Conservation (phyloP, 257 asterid species). For the Nicotiana otophora region DNA sequence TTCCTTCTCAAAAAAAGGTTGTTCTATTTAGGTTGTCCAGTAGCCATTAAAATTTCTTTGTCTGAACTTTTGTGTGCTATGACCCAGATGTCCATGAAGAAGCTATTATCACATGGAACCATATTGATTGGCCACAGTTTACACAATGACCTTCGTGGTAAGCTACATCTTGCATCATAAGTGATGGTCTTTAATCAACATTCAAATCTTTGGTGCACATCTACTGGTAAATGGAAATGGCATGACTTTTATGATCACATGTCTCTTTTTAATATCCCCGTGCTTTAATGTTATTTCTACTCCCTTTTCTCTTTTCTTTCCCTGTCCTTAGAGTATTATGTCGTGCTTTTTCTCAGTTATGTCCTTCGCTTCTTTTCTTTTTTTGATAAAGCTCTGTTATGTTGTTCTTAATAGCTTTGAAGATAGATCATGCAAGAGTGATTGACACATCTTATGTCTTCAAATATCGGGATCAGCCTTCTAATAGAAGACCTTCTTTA, state of each 20-base stretch:
- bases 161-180: slow-evolving; percentile 10
- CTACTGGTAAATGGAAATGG: not conserved
- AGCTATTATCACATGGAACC: slow-evolving; percentile 57
- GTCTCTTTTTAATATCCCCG: not conserved
- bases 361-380: not conserved
- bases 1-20: not conserved
- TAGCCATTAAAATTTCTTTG: not conserved
- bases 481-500: slow-evolving; percentile 52
- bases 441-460: slow-evolving; percentile 89
- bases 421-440: slow-evolving; percentile 66
- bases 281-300: not conserved
- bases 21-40: slow-evolving; percentile 3
- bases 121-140: slow-evolving; percentile 88
- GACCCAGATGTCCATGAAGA: slow-evolving; percentile 63
- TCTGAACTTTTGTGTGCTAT: slow-evolving; percentile 13
- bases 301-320: not conserved
- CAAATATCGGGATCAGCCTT: slow-evolving; percentile 43
- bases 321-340: not conserved
- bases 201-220: not conserved
- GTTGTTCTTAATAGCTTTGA: slow-evolving; percentile 51
- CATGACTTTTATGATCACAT: not conserved
- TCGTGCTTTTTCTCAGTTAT: not conserved
- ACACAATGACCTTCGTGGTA: slow-evolving; percentile 88
- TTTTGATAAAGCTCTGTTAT: not conserved
- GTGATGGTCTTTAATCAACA: not conserved